phyloP scores from a whole-genome alignment of 768 basidiomycete genomes.

The Pulveroboletus ravenelii region DNA sequence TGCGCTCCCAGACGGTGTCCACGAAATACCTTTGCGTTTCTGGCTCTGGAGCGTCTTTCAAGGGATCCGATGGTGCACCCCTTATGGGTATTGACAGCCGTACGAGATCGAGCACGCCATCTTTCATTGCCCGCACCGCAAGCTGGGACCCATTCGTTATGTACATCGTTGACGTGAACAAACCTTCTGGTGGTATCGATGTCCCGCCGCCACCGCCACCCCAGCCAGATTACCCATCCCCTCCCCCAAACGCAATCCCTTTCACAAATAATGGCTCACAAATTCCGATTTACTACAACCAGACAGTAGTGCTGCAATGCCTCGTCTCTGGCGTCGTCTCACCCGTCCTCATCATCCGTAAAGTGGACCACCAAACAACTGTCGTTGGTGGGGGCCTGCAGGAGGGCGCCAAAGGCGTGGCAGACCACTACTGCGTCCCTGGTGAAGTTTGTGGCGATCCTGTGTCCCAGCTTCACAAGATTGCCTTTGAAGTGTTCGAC shows the following conservation, averaged over 20 bases:
- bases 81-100: constrained; percentile 77
- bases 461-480: constrained; percentile 93
- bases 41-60: constrained; percentile 88
- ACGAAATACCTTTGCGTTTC: constrained; percentile 95
- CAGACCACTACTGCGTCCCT: constrained; percentile 74
- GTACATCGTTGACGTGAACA: constrained; percentile 94
- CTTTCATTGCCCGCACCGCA: constrained; percentile 84
- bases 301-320: constrained; percentile 92
- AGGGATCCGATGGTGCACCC: constrained; percentile 87
- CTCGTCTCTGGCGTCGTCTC: constrained; percentile 91
- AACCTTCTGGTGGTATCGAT: constrained; percentile 72
- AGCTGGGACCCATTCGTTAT: constrained; percentile 96
- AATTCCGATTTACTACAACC: constrained; percentile 94
- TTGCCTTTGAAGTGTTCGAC: constrained; percentile 90
- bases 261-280: constrained; percentile 80
- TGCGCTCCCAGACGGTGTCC: constrained; percentile 91
- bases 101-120: constrained; percentile 67
- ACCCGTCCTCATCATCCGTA: constrained; percentile 89
- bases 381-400: constrained; percentile 89
- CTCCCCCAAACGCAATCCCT: constrained; percentile 85
- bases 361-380: constrained; percentile 85
- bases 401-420: constrained; percentile 80
- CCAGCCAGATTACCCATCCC: constrained; percentile 85
- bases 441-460: constrained; percentile 92
- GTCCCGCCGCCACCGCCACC: constrained; percentile 76